Evolutionary conservation across 2,329 filamentous ascomycete species (phyloP).

Genomic region (Ceratocystis colombiana): DNA sequence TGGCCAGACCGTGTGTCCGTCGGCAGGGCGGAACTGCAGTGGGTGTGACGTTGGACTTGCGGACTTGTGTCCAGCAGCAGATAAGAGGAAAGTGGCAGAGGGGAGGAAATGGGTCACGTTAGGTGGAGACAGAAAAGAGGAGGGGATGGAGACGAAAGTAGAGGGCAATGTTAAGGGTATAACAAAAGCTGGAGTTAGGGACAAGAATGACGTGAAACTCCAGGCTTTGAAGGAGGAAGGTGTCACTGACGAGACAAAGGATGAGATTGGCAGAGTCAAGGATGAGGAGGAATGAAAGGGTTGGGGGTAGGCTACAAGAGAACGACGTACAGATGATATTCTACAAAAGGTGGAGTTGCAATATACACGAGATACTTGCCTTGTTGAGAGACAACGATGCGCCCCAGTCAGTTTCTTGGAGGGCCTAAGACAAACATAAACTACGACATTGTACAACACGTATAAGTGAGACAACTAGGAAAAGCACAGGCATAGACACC

Average conservation of each 20-base stretch:
- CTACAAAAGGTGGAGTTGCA: not conserved
- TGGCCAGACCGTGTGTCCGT: constrained; percentile 68
- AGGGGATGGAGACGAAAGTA: constrained; percentile 30
- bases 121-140: constrained; percentile 28
- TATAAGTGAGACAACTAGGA: not conserved
- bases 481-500: too few species aligned
- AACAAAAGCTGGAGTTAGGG: constrained; percentile 29
- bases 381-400: too few species aligned
- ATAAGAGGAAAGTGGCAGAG: constrained; percentile 51
- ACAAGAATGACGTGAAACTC: constrained; percentile 31
- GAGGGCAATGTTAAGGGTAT: constrained; percentile 28
- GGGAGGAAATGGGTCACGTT: constrained; percentile 42
- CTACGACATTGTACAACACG: constrained; percentile 1
- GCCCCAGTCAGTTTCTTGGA: not conserved
- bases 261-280: constrained; percentile 17
- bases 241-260: constrained; percentile 25
- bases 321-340: too few species aligned
- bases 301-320: too few species aligned
- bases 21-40: constrained; percentile 69
- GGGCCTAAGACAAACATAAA: not conserved
- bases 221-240: constrained; percentile 36
- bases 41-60: constrained; percentile 70
- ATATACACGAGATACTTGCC: not conserved
- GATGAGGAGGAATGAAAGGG: constrained; percentile 15
- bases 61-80: constrained; percentile 66